Conservation (phyloP, 352 stramenopile genomes). For the Blastocystis sp. region DNA sequence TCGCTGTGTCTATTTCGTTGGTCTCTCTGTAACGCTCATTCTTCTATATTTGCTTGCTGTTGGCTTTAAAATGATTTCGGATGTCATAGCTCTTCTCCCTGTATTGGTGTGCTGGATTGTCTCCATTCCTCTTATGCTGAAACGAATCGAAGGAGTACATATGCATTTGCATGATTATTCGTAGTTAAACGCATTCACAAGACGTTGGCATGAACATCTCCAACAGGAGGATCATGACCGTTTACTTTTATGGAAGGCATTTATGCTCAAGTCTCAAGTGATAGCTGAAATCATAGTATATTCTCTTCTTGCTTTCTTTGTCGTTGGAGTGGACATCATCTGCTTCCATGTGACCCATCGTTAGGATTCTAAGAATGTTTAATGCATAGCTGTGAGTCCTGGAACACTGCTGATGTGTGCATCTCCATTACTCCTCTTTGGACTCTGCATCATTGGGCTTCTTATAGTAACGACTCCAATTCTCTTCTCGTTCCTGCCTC, state of each 20-base stretch:
- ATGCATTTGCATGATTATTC: neutral
- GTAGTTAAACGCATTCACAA: conserved; percentile 6
- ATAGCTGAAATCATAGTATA: conserved; percentile 6
- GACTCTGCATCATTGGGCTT: neutral
- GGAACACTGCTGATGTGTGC: neutral
- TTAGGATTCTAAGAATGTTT: neutral
- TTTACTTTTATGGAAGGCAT: conserved; percentile 38
- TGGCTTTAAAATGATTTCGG: neutral
- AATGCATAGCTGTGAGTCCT: neutral
- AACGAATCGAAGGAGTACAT: neutral
- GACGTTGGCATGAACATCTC: conserved; percentile 15
- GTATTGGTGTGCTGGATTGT: neutral
- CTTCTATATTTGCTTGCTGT: neutral
- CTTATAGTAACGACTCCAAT: neutral
- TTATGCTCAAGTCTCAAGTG: conserved; percentile 48
- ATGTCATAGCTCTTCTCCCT: neutral
- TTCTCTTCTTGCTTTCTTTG: neutral
- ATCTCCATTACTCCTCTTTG: conserved; percentile 29
- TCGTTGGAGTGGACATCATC: neutral
- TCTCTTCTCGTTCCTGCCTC: conserved; percentile 27
- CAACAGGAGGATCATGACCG: neutral
- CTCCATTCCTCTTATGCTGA: conserved; percentile 1
- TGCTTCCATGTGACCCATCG: neutral
- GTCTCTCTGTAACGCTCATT: neutral
- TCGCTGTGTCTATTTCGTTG: conserved; percentile 8